Base-by-base conservation (phyloP, 2,329 filamentous ascomycete species). In the Penicillium concentricum region DNA sequence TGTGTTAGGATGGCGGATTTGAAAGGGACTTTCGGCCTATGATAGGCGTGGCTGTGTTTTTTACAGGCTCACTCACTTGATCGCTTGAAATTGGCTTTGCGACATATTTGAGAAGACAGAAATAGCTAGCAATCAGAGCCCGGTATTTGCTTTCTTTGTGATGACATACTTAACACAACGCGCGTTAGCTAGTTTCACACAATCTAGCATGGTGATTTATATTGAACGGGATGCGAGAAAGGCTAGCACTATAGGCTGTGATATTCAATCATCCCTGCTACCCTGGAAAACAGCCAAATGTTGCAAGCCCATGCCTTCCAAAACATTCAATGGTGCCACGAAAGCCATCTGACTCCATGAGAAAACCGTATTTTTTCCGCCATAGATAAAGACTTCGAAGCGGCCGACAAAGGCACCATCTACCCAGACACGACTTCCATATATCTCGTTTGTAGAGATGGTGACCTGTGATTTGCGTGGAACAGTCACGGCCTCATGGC, bases 261-360 rank as follows among this genome's bases (percentile, higher is more conserved):
- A 18, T 20, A 16, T 26, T 48, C 30, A 57, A 44, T 26, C 9
- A 30, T 50, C 37, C 24, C 38, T 52, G 24, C 51, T 24, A 10
- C 49, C 54, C 16, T 45, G 37, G 9, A 26, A 41, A 7, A 65
- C 5, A 4, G 28, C 22, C 15, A 68, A 20, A 5, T 35, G 39
- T 3, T 59, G 51, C 13, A 68, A 39, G 0, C 56, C 50, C 1
- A 24, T n/a, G 12, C 63, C 63, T 26, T 48, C 20, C 5, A 64
- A 9, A 4, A 24, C 28, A 3, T 80, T 72, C 37, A 83, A 54
- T 0, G 81, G 81, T 9, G 81, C 81, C 13, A 82, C 81, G 62
- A 84, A 78, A 1, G 81, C 81, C 81, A 84, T 84, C 65, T 82
- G 81, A 58, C 77, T 82, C 82, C 81, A 84, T 32, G 79, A 82